Conservation (phyloP, 169 alveolate species). For the Cryptosporidium baileyi region DNA sequence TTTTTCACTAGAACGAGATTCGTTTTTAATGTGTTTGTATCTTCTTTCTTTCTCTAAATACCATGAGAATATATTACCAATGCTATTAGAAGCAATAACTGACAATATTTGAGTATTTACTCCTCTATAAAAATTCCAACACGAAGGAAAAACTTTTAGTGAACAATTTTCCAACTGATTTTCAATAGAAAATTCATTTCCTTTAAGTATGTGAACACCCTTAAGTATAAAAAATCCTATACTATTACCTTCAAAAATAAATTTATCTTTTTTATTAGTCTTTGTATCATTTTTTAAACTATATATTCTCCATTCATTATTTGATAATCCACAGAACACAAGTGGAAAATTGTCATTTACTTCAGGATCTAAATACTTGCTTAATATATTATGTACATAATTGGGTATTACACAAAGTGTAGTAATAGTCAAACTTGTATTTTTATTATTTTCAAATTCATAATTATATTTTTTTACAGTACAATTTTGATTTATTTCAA, state of each 20-base stretch:
- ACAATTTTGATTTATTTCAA: not conserved
- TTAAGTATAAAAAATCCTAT: conserved; percentile 41
- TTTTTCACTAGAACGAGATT: not conserved
- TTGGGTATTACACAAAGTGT: conserved; percentile 38
- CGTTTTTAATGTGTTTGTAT: not conserved
- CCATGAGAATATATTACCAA: conserved; percentile 50
- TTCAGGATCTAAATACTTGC: not conserved
- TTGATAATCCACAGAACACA: conserved; percentile 49
- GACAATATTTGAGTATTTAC: not conserved
- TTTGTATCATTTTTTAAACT: conserved; percentile 2
- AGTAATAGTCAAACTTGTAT: not conserved
- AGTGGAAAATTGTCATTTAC: conserved; percentile 14
- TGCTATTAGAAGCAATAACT: conserved; percentile 19
- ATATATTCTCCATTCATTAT: conserved; percentile 69
- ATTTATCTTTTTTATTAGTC: not conserved
- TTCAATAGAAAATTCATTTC: conserved; percentile 15
- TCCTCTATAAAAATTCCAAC: conserved; percentile 14
- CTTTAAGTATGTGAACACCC: conserved; percentile 39
- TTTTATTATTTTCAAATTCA: not conserved
- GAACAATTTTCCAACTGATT: not conserved
- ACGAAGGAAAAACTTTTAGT: conserved; percentile 1
- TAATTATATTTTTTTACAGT: not conserved
- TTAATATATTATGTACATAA: not conserved
- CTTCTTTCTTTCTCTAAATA: not conserved
- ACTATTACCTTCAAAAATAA: not conserved